A percentile compares a stretch with the other conserved stretches of the same genome.
Conservation (phyloP, 2,329 filamentous ascomycete genomes). For the Cytospora schulzeri region DNA sequence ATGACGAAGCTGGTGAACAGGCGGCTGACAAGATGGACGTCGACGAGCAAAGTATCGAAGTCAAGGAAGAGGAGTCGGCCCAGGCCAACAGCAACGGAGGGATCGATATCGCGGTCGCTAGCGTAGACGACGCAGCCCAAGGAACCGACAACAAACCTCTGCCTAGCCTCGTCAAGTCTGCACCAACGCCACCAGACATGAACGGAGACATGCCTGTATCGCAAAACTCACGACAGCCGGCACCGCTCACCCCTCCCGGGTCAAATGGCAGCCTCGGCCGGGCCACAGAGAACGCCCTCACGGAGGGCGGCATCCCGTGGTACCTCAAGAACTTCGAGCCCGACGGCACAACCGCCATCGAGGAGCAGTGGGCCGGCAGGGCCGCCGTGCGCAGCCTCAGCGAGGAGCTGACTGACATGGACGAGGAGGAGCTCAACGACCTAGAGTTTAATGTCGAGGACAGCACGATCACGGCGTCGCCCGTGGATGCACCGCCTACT, state of each 20-base stretch:
- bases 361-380: constrained; percentile 72
- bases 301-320: constrained; percentile 82
- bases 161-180: constrained; percentile 36
- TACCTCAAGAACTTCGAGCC: constrained; percentile 83
- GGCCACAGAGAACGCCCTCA: constrained; percentile 56
- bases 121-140: constrained; percentile 31
- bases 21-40: constrained; percentile 35
- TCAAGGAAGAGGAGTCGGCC: constrained; percentile 37
- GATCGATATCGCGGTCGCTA: constrained; percentile 35
- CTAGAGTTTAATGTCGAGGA: constrained; percentile 59
- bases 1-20: constrained; percentile 30
- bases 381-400: constrained; percentile 71
- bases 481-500: constrained; percentile 27
- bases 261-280: constrained; percentile 60
- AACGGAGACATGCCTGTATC: constrained; percentile 47
- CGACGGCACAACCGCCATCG: constrained; percentile 75
- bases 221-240: constrained; percentile 38
- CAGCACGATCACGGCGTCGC: constrained; percentile 47
- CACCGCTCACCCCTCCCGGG: constrained; percentile 67
- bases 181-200: constrained; percentile 51
- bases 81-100: constrained; percentile 36
- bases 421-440: constrained; percentile 84
- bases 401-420: constrained; percentile 87
- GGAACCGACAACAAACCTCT: constrained; percentile 29
- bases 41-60: constrained; percentile 34